Base-by-base conservation (phyloP, 176 grass and related monocot species). In the Tuctoria greenei region DNA sequence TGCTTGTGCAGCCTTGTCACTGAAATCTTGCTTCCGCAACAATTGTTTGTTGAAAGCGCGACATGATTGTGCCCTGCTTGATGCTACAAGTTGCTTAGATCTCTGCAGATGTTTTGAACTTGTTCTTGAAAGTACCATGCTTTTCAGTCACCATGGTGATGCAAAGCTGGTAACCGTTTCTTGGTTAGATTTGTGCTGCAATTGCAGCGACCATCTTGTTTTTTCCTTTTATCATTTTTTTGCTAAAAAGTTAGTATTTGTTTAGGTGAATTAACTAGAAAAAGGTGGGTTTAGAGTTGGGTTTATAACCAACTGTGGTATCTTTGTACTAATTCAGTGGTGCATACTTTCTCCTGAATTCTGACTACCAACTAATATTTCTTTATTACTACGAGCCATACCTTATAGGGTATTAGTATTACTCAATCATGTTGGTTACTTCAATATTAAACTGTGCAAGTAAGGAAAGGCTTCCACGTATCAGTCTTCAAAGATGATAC, bases 331-430 rank as follows among this genome's bases (percentile, higher is more conserved):
- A 26, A 8, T 42, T 59, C 45, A 78, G 28, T 67, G 66, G 16
- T 17, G 58, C n/a, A 10, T 50, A 66, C 58, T 73, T 66, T 50
- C 39, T 6, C 49, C 10, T 16, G 9, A 85, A 73, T 58, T 46
- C 20, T 57, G 44, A 15, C 25, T 14, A 15, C 3, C 10, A 65
- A n/a, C 26, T 37, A 25, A 10, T n/a, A 51, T 62, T 4, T 68
- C 54, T 35, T 40, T 55, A 42, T 73, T 79, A 44, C 51, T 26
- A 13, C 52, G 66, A 24, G 39, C 35, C 78, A 16, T 35, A 60
- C 55, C 36, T 57, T 64, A 61, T 40, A 34, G 25, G 40, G 25
- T 55, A 55, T n/a, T n/a, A 35, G 21, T 43, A 4, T 14, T 18
- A 18, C 46, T 43, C 8, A 10, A 14, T 18, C 46, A 50, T 50